A percentile compares a stretch with the other conserved stretches of the same genome.
Conservation (phyloP, 1,284 basidiomycete genomes). For the Leucoagaricus sp. region DNA sequence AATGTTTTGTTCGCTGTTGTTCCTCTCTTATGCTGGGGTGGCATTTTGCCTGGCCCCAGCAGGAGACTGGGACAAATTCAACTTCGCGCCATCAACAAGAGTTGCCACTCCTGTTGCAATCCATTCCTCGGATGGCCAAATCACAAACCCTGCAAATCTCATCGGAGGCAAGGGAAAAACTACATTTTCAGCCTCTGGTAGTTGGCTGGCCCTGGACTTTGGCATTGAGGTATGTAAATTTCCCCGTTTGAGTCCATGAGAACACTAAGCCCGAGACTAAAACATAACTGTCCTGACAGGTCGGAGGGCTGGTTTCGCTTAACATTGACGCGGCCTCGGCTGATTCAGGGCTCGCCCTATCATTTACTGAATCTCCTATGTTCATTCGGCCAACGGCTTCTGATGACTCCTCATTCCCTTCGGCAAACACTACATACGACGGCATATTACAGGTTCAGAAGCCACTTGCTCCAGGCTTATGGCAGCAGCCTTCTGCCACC, state of each 20-base stretch:
- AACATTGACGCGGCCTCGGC: constrained; percentile 33
- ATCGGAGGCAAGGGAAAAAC: constrained; percentile 32
- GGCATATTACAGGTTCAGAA: constrained; percentile 42
- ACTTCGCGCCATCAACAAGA: constrained; percentile 41
- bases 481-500: constrained; percentile 48
- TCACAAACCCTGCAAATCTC: constrained; percentile 29
- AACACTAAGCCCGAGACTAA: not conserved
- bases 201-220: constrained; percentile 47
- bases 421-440: constrained; percentile 45
- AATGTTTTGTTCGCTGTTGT: not conserved
- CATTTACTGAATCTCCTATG: constrained; percentile 48
- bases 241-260: too few relatives aligned
- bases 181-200: constrained; percentile 33
- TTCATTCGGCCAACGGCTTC: constrained; percentile 45
- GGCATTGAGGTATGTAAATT: constrained; percentile 44
- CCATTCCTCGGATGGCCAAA: constrained; percentile 32
- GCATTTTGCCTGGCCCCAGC: constrained; percentile 30
- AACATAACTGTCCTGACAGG: constrained; percentile 25
- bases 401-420: constrained; percentile 45
- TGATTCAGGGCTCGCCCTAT: constrained; percentile 37
- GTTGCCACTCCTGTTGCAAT: constrained; percentile 40
- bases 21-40: not conserved
- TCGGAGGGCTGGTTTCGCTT: constrained; percentile 48
- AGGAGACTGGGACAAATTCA: constrained; percentile 49
- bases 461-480: constrained; percentile 40